A percentile compares a stretch with the other conserved stretches of the same genome.
Conservation (phyloP, 495 filamentous ascomycete genomes). For the Penicillium goetzii region DNA sequence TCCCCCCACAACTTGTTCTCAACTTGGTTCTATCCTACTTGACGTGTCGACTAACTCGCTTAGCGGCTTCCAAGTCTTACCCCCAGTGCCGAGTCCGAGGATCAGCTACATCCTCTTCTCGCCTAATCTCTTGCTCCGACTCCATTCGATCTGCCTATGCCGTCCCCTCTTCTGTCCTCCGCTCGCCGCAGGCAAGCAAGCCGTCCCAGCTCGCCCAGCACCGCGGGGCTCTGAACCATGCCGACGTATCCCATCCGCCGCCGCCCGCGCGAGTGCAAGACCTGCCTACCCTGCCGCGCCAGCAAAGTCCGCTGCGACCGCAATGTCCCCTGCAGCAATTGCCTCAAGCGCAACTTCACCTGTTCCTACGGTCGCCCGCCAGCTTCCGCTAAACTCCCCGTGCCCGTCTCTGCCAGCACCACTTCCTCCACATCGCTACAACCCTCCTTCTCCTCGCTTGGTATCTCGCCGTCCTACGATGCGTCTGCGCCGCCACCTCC, state of each 20-base stretch:
- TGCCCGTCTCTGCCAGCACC: conserved; percentile 22
- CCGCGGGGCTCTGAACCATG: conserved; percentile 33
- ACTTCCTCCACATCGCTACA: conserved; percentile 28
- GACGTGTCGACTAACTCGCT: neutral
- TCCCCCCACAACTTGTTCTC: neutral
- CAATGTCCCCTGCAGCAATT: conserved; percentile 73
- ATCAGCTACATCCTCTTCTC: neutral
- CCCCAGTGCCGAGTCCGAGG: neutral
- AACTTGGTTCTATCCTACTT: neutral
- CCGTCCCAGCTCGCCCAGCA: conserved; percentile 18
- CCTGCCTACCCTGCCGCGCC: conserved; percentile 52
- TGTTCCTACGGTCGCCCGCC: conserved; percentile 74
- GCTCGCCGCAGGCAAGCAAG: conserved; percentile 25
- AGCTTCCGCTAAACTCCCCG: conserved; percentile 30
- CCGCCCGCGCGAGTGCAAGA: conserved; percentile 53
- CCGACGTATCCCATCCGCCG: conserved; percentile 50
- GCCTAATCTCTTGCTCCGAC: neutral
- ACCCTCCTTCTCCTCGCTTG: conserved; percentile 23
- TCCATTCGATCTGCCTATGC: conserved; percentile 24
- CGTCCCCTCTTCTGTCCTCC: conserved; percentile 21
- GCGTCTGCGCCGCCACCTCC: conserved; percentile 8
- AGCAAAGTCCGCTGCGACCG: conserved; percentile 70
- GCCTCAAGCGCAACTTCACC: conserved; percentile 69
- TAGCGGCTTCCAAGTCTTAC: neutral
- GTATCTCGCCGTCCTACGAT: conserved; percentile 13